These are phyloP conservation scores for Nemania serpens DNA, from an alignment of 2,329 filamentous ascomycete genomes.

Conservation along the genomic window DNA sequence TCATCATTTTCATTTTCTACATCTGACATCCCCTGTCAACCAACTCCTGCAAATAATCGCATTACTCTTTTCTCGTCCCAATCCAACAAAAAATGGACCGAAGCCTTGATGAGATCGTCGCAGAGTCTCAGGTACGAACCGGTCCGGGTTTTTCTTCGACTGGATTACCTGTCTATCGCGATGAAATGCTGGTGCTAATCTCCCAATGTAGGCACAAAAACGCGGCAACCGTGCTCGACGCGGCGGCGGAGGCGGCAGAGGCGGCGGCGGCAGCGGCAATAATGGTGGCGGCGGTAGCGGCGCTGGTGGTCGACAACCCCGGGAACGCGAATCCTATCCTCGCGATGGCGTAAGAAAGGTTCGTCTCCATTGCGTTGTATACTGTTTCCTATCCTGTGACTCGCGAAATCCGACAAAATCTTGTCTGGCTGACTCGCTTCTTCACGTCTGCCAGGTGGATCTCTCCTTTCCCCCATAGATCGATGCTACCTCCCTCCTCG, in stretches of 20 bases:
- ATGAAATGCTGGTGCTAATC: not conserved
- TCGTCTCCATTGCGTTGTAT: constrained; percentile 32
- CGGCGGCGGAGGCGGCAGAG: constrained; percentile 32
- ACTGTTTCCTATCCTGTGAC: not conserved
- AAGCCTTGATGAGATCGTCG: constrained; percentile 44
- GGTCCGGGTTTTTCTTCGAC: not conserved
- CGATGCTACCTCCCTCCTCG: constrained; percentile 36
- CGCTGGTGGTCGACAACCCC: constrained; percentile 32
- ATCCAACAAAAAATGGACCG: constrained; percentile 37
- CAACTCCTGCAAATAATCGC: not conserved
- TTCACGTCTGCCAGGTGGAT: constrained; percentile 38
- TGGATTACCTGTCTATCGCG: not conserved
- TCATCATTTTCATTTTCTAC: not conserved
- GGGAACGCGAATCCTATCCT: constrained; percentile 58
- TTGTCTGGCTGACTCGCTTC: constrained; percentile 25
- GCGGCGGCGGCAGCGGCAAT: constrained; percentile 28
- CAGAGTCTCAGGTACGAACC: constrained; percentile 41
- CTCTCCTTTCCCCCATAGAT: constrained; percentile 42
- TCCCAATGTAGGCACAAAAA: constrained; percentile 24
- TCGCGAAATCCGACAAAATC: not conserved
- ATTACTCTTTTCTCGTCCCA: not conserved
- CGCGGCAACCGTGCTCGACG: constrained; percentile 38
- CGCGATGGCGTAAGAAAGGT: constrained; percentile 94
- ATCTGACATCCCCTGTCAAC: not conserved
- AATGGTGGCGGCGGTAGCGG: constrained; percentile 22